A percentile compares a stretch with the other conserved stretches of the same genome.
Evolutionary conservation across 176 grass and related monocot genomes (phyloP).

Genomic region (Hordeum marinum): DNA sequence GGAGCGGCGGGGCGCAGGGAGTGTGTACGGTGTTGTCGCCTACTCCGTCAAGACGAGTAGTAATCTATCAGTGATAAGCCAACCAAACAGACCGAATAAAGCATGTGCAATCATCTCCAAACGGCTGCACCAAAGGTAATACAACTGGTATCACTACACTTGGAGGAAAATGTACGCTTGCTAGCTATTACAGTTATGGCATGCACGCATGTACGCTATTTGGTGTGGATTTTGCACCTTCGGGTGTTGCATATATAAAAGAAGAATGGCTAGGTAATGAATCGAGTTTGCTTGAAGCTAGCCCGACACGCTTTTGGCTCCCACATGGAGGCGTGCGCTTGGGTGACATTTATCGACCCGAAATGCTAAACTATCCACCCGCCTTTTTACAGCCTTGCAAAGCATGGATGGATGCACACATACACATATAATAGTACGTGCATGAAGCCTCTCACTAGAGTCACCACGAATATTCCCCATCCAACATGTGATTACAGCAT

Average conservation of each 20-base stretch:
- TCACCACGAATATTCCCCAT: constrained; percentile 26
- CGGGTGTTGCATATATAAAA: not conserved
- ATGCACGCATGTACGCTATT: not conserved
- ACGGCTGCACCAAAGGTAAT: too few species aligned
- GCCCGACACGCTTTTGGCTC: constrained; percentile 26
- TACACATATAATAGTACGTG: not conserved
- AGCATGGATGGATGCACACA: constrained; percentile 1
- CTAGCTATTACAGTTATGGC: not conserved
- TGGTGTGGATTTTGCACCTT: not conserved
- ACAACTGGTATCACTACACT: not conserved
- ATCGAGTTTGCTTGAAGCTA: not conserved
- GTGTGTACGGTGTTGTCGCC: too few species aligned
- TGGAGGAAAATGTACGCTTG: too few species aligned
- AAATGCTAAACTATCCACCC: constrained; percentile 27
- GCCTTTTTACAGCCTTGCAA: constrained; percentile 49
- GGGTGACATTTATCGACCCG: constrained; percentile 24
- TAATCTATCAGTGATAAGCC: too few species aligned
- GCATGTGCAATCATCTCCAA: too few species aligned
- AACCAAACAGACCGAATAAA: too few species aligned
- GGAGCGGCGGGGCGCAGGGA: too few species aligned
- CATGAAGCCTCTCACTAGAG: not conserved
- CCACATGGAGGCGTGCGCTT: constrained; percentile 45
- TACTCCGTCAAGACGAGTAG: too few species aligned
- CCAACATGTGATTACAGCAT: not conserved
- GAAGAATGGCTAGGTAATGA: not conserved